Evolutionary conservation across 2,329 filamentous ascomycete species (phyloP).

Genomic region (Exophiala lecanii-corni): DNA sequence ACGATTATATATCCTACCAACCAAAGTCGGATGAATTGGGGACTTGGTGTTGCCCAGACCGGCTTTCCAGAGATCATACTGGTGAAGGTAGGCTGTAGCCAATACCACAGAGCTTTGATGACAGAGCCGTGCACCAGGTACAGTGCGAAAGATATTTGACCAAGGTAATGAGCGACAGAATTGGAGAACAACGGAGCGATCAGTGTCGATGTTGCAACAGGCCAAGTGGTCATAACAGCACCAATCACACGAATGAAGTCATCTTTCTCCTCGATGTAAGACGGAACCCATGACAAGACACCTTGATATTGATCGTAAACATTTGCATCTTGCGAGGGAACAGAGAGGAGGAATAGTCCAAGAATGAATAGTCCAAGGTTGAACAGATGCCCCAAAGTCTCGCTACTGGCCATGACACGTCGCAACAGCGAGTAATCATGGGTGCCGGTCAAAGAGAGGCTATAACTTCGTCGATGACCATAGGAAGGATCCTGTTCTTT

Average conservation of each 20-base stretch:
- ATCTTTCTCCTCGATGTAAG: conserved; percentile 10
- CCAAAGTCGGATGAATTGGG: conserved; percentile 9
- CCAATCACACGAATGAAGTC: conserved; percentile 9
- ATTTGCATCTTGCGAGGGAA: conserved; percentile 5
- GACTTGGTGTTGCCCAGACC: not conserved
- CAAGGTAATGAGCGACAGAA: conserved; percentile 28
- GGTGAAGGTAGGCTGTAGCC: conserved; percentile 5
- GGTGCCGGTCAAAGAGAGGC: not conserved
- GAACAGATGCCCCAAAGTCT: not conserved
- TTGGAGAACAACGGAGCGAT: conserved; percentile 11
- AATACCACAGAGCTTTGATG: conserved; percentile 12
- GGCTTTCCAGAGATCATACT: not conserved
- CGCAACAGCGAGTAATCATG: not conserved
- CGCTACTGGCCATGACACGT: not conserved
- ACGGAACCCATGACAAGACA: conserved; percentile 3
- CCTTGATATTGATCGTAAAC: not conserved
- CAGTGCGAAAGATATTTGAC: conserved; percentile 31
- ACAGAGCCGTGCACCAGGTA: conserved; percentile 28
- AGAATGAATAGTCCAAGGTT: conserved; percentile 2
- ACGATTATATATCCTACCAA: conserved; percentile 39
- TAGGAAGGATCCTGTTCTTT: not conserved
- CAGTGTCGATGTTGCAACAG: conserved; percentile 4
- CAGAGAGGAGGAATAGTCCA: conserved; percentile 14
- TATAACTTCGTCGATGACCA: not conserved
- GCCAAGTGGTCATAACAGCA: conserved; percentile 14